Conservation (phyloP, 2,329 filamentous ascomycete species). For the Xylaria arbuscula region DNA sequence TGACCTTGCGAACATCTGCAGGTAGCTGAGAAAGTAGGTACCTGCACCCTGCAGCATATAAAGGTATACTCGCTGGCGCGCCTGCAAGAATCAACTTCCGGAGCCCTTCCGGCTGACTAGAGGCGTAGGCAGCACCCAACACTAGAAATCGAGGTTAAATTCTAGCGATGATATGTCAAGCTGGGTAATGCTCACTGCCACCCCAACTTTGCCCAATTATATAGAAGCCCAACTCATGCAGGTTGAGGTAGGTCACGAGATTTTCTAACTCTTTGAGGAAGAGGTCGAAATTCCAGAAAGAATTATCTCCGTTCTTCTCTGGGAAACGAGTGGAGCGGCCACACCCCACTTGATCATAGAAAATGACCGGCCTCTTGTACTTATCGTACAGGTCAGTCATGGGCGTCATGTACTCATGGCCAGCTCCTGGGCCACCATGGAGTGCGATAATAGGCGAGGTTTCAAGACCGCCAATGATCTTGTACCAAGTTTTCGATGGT, state of each 20-base stretch:
- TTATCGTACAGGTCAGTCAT: conserved; percentile 61
- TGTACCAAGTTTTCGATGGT: neutral
- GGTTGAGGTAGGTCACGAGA: conserved; percentile 14
- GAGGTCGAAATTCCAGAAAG: conserved; percentile 26
- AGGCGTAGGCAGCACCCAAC: neutral
- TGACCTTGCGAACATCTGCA: neutral
- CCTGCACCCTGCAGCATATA: neutral
- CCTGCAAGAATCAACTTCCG: neutral
- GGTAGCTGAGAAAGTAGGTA: neutral
- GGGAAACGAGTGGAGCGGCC: conserved; percentile 20
- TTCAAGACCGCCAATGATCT: neutral
- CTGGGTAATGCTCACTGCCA: too few species aligned
- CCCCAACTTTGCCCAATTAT: conserved; percentile 25
- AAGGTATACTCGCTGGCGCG: neutral
- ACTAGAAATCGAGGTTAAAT: too few species aligned
- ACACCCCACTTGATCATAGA: conserved; percentile 29
- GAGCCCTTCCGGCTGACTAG: neutral
- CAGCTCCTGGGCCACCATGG: conserved; percentile 50
- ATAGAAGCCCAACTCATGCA: conserved; percentile 18
- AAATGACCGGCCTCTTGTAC: conserved; percentile 55
- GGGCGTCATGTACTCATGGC: conserved; percentile 71
- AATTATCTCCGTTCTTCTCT: conserved; percentile 5
- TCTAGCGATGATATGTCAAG: too few species aligned
- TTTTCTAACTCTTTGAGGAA: conserved; percentile 24
- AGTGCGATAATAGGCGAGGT: conserved; percentile 20